These are phyloP conservation scores for Ampelomyces quisqualis DNA, from an alignment of 2,329 filamentous ascomycete genomes.

Conservation along the genomic window DNA sequence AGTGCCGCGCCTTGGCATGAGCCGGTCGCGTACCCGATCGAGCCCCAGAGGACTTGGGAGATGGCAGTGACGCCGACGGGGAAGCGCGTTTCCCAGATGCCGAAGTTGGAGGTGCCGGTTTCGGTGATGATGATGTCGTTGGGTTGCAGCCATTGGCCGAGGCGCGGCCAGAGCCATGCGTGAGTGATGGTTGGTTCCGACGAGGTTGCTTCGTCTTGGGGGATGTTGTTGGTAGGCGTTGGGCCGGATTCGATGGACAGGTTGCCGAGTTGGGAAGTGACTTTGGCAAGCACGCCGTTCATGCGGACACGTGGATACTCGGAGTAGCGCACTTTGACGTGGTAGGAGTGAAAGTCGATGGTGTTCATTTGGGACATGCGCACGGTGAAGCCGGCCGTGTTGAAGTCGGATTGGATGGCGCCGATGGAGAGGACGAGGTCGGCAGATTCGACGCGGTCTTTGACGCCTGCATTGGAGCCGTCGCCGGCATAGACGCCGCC, in stretches of 20 bases:
- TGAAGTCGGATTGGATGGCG: conserved; percentile 73
- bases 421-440: conserved; percentile 73
- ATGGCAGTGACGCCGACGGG: conserved; percentile 75
- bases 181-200: conserved; percentile 60
- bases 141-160: conserved; percentile 70
- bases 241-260: conserved; percentile 59
- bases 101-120: conserved; percentile 85
- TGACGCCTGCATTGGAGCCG: conserved; percentile 66
- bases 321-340: conserved; percentile 72
- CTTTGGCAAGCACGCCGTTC: conserved; percentile 72
- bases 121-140: conserved; percentile 81
- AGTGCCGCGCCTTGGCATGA: conserved; percentile 69
- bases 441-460: conserved; percentile 64
- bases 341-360: conserved; percentile 77
- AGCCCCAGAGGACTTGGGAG: conserved; percentile 73
- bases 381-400: conserved; percentile 81
- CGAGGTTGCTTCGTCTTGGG: conserved; percentile 35
- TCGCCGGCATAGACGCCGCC: conserved; percentile 84
- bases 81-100: conserved; percentile 82
- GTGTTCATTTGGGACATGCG: conserved; percentile 73
- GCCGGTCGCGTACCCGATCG: conserved; percentile 65
- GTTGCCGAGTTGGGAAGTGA: conserved; percentile 60
- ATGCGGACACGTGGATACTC: conserved; percentile 77
- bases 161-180: conserved; percentile 73
- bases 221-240: conserved; percentile 55